These are phyloP conservation scores for Phanerochaete sordida DNA, from an alignment of 768 basidiomycete species.

Conservation along the genomic window DNA sequence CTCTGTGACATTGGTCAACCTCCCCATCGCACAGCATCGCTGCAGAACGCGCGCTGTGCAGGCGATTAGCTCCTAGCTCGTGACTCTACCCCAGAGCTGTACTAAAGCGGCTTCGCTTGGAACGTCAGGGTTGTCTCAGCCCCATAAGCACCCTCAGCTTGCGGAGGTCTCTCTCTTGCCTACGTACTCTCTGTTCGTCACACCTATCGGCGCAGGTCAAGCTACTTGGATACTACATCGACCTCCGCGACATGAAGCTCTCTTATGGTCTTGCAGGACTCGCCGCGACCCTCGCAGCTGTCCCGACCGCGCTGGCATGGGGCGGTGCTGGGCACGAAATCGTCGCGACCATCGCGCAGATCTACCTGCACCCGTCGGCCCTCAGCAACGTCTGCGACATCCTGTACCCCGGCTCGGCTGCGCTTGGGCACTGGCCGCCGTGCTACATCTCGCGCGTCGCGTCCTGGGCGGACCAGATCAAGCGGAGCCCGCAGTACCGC, in stretches of 20 bases:
- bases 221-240: no score
- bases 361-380: slow-evolving; percentile 76
- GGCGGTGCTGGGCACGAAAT: slow-evolving; percentile 78
- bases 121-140: not conserved
- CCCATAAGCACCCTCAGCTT: not conserved
- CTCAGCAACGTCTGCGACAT: slow-evolving; percentile 66
- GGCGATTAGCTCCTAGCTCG: no score
- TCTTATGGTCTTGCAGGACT: not conserved
- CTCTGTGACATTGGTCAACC: not conserved
- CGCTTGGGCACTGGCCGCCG: slow-evolving; percentile 32
- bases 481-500: slow-evolving; percentile 42
- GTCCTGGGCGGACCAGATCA: slow-evolving; percentile 81
- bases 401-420: slow-evolving; percentile 41
- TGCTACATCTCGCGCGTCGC: slow-evolving; percentile 86
- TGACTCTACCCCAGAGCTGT: not conserved
- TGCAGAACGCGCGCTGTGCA: not conserved
- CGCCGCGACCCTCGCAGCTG: not conserved
- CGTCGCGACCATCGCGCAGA: slow-evolving; percentile 91
- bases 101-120: not conserved
- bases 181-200: not conserved
- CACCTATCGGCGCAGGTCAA: no score
- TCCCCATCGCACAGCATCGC: not conserved
- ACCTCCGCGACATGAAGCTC: not conserved
- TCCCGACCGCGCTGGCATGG: slow-evolving; percentile 34
- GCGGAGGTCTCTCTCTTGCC: not conserved